phyloP scores from a whole-genome alignment of 148 eudicot genomes.

The Rhododendron vialii region DNA sequence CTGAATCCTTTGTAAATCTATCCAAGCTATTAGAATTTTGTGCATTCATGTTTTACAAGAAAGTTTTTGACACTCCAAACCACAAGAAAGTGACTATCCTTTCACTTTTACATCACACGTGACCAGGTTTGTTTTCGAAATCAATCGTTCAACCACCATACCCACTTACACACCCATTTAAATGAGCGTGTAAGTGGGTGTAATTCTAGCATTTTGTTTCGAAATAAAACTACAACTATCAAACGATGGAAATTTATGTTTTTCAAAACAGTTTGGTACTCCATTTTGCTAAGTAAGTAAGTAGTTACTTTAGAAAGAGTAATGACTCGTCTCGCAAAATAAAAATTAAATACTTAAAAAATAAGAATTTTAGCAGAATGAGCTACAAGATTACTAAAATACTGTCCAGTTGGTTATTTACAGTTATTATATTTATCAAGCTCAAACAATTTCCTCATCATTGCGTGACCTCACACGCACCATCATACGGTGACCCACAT shows the following conservation, averaged over 20 bases:
- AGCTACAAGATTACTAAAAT: not conserved
- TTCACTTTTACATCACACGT: not conserved
- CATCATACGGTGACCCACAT: not conserved
- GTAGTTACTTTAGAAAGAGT: too few relatives aligned
- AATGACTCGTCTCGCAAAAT: too few relatives aligned
- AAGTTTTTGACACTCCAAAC: not conserved
- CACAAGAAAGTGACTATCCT: not conserved
- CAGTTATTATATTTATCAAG: not conserved
- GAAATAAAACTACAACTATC: not conserved
- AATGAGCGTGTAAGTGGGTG: too few relatives aligned
- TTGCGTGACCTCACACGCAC: not conserved
- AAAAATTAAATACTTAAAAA: too few relatives aligned
- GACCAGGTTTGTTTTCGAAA: too few relatives aligned
- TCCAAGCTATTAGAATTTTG: not conserved
- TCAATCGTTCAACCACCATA: not conserved
- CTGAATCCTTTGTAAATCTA: not conserved
- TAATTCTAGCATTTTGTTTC: not conserved
- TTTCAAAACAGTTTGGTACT: not conserved
- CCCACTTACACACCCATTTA: not conserved
- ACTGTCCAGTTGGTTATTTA: not conserved
- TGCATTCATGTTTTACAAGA: not conserved
- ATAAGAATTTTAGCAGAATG: rapidly evolving
- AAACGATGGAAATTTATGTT: too few relatives aligned
- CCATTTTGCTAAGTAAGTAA: too few relatives aligned
- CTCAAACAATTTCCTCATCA: not conserved